A percentile compares a stretch with the other conserved stretches of the same genome.
Evolutionary conservation across 148 eudicot genomes (phyloP).

Genomic region (Oxyria digyna): DNA sequence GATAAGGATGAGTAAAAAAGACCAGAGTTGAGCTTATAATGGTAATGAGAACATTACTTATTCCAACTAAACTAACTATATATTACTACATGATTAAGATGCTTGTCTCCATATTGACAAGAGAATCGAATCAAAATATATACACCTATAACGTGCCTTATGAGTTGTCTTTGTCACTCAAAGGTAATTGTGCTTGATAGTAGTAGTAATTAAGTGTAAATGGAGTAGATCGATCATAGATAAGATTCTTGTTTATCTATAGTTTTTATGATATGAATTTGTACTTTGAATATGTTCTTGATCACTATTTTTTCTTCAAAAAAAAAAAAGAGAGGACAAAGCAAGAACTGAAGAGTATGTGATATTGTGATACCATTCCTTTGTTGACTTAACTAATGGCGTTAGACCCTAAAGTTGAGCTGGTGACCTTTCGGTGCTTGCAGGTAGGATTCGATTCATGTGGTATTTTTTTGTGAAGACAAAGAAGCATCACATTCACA

Average conservation of each 20-base stretch:
- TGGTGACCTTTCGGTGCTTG: not conserved
- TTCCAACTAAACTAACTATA: not conserved
- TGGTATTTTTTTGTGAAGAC: not conserved
- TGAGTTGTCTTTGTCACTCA: not conserved
- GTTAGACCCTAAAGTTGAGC: not conserved
- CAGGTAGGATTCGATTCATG: not conserved
- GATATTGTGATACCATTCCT: not conserved
- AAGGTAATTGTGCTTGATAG: not conserved
- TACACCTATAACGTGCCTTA: not conserved
- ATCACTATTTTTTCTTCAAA: not conserved
- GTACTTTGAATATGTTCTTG: slow-evolving; percentile 3
- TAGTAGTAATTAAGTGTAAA: not conserved
- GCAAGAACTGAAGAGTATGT: not conserved
- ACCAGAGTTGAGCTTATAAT: not conserved
- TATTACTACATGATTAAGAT: not conserved
- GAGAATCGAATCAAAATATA: not conserved
- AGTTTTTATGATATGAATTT: not conserved
- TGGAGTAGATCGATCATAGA: not conserved
- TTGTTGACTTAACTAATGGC: not conserved
- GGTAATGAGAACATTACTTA: not conserved
- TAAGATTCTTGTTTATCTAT: not conserved
- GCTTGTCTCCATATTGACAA: no score
- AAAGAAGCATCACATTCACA: not conserved
- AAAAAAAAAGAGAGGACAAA: not conserved
- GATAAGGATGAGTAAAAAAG: not conserved